Conservation (phyloP, 2,329 filamentous ascomycete genomes). For the Penicillium decumbens region DNA sequence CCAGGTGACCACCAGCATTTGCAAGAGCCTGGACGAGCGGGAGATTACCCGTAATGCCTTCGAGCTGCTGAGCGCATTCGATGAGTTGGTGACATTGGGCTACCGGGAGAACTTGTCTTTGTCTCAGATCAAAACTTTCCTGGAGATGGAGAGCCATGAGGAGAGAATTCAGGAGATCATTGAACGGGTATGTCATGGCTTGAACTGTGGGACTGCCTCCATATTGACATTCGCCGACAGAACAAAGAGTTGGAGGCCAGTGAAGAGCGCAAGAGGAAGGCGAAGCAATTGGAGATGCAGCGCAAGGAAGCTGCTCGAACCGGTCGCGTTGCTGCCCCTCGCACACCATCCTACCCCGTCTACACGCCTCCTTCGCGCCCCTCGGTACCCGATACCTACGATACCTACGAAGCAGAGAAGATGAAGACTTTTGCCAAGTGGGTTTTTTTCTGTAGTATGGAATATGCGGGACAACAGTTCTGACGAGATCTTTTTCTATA, state of each 20-base stretch:
- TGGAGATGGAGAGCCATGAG: conserved; percentile 99
- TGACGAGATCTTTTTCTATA: conserved; percentile 44
- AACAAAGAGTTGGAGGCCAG: conserved; percentile 99
- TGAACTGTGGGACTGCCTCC: conserved; percentile 17
- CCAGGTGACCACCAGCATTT: conserved; percentile 93
- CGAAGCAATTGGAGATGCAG: conserved; percentile 98
- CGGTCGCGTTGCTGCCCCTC: conserved; percentile 62
- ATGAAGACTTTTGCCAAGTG: conserved; percentile 83
- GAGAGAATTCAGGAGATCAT: conserved; percentile 99
- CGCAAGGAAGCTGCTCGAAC: conserved; percentile 88
- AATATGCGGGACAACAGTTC: not conserved
- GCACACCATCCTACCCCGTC: conserved; percentile 78
- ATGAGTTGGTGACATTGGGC: conserved; percentile 91
- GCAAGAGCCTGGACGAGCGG: conserved; percentile 90
- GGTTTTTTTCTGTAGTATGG: conserved; percentile 31
- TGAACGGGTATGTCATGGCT: conserved; percentile 59
- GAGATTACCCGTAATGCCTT: conserved; percentile 95
- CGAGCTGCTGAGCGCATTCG: conserved; percentile 92
- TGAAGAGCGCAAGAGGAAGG: conserved; percentile 96
- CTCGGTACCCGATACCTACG: conserved; percentile 74
- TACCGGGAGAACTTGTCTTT: conserved; percentile 95
- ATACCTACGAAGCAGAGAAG: conserved; percentile 95
- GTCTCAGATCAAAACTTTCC: conserved; percentile 96
- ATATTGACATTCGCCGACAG: conserved; percentile 44
- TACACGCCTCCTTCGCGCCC: conserved; percentile 78